Evolutionary conservation across 2,329 filamentous ascomycete species (phyloP), one percentile per base, ranked within the genome.

Genomic region (Fusarium poae): DNA sequence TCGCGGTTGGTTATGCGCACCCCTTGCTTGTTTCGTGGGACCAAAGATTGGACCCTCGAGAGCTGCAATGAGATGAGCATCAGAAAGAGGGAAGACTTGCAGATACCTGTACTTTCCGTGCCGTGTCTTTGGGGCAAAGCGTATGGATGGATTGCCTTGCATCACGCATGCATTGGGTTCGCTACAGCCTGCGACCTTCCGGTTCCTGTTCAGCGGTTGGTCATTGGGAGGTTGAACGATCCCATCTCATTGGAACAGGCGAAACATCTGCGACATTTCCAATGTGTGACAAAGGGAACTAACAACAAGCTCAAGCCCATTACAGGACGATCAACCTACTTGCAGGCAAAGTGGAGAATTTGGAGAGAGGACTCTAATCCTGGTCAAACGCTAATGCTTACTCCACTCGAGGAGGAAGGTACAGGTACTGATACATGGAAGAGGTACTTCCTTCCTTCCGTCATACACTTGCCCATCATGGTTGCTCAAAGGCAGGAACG

Each of bases 321-420:
- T 61, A 53, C 60, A 45, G 50, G 66, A 61, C 59, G 69, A 72
- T 72, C 66, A 65, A 66, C 62, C 62, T 46, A 61, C 70, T 70
- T 63, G 57, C 42, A 51, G 42, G 53, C 46, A 67, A 42, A 57
- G 67, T 69, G 67, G 67, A 11, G 67, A 68, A 45, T 65, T 69
- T 27, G 27, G 27, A 53, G 62, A 67, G 67, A 67, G 53, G 52
- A 51, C 44, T 42, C 8, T 30, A 8, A 58, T 35, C 61, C 61
- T 29, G 20, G 52, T 46, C 35, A 21, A 37, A 62, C 52, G 32
- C 60, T 60, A 52, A 57, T 34, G 37, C 37, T 54, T 67, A 54
- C 67, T 62, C 34, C 67, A 70, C 58, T 46, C 32, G 20, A 43
- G 32, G 54, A 30, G 32, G 6, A 30, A 69, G 45, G n/a, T 39